Evolutionary conservation across 495 filamentous ascomycete genomes (phyloP).

Genomic region (Copromyces sp.): DNA sequence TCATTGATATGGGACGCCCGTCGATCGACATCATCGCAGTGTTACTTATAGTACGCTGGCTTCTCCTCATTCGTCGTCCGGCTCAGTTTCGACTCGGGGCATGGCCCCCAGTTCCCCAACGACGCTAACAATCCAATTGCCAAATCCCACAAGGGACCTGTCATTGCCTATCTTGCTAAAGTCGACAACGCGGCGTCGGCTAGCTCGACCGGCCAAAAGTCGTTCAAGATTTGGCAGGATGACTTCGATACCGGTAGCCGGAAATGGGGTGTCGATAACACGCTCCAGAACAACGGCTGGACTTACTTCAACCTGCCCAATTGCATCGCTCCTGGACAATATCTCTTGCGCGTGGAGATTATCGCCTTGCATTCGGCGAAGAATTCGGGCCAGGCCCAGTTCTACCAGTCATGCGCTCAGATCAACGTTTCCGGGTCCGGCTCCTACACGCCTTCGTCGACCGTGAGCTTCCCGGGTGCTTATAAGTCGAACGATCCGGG

Average conservation of each 20-base stretch:
- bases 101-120: slow-evolving; percentile 36
- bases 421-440: slow-evolving; percentile 43
- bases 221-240: slow-evolving; percentile 45
- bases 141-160: slow-evolving; percentile 41
- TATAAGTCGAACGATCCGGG: slow-evolving; percentile 42
- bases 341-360: slow-evolving; percentile 45
- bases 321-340: slow-evolving; percentile 42
- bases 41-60: background rate
- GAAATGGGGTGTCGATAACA: slow-evolving; percentile 45
- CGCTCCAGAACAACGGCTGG: slow-evolving; percentile 38
- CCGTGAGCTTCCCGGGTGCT: slow-evolving; percentile 46
- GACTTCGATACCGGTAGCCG: slow-evolving; percentile 34
- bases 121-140: slow-evolving; percentile 48
- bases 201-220: slow-evolving; percentile 30
- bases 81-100: slow-evolving; percentile 11
- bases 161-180: slow-evolving; percentile 45
- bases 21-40: background rate
- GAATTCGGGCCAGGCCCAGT: slow-evolving; percentile 38
- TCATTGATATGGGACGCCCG: background rate
- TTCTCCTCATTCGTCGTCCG: slow-evolving; percentile 8
- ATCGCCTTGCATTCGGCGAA: slow-evolving; percentile 42
- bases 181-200: slow-evolving; percentile 39
- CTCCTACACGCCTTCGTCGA: slow-evolving; percentile 30
- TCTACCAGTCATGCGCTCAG: slow-evolving; percentile 48
- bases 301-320: slow-evolving; percentile 36